phyloP scores from a whole-genome alignment of 495 filamentous ascomycete species.

The Podospora pseudoanserina region DNA sequence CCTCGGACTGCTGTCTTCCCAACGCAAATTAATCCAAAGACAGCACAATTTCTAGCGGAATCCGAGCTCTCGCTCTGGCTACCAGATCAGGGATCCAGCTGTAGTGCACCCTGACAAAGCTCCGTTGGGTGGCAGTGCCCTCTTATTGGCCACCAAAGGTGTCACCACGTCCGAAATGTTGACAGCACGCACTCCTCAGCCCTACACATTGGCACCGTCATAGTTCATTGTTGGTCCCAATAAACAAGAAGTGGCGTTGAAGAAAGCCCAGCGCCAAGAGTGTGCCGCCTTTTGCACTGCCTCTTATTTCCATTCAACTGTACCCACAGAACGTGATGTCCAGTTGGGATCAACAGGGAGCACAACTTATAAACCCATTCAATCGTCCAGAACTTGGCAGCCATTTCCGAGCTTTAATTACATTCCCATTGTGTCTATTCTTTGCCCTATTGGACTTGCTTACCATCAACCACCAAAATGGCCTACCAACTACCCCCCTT shows the following conservation, averaged over 20 bases:
- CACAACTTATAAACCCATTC: neutral
- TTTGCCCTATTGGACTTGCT: neutral
- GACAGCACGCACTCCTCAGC: neutral
- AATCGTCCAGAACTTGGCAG: neutral
- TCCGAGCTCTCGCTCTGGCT: neutral
- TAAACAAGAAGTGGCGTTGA: neutral
- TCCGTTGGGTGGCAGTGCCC: neutral
- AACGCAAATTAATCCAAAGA: neutral
- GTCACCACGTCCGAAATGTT: neutral
- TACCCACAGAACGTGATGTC: neutral
- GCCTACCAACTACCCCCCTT: constrained; percentile 32
- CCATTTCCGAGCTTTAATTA: no score
- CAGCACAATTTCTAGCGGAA: constrained; percentile 1
- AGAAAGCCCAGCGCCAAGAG: neutral
- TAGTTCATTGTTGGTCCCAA: neutral
- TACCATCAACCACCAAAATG: constrained; percentile 1
- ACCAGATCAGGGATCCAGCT: neutral
- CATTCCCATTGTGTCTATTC: neutral
- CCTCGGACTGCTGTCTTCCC: neutral
- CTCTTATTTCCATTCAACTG: neutral
- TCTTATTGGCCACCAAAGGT: neutral
- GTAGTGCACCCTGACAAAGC: neutral
- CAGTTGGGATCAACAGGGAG: neutral
- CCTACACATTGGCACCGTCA: neutral
- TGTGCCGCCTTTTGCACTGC: neutral